These are phyloP conservation scores for Amphicarpaea edgeworthii DNA, from an alignment of 306 rosid genomes.

Conservation along the genomic window DNA sequence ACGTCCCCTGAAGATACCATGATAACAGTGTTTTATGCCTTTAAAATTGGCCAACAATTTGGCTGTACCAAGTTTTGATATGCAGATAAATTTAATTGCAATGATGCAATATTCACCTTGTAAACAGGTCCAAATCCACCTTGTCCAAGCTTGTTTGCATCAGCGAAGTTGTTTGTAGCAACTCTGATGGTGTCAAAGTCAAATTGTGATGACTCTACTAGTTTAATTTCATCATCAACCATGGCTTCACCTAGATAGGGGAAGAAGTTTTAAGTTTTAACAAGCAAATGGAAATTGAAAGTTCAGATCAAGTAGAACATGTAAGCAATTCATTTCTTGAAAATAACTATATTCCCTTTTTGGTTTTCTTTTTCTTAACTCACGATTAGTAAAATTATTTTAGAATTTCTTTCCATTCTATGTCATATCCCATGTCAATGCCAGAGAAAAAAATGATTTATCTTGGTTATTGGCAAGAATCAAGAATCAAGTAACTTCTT, in stretches of 20 bases:
- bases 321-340: neutral
- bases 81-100: neutral
- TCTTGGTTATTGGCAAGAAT: too few species aligned
- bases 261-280: neutral
- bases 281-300: neutral
- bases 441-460: neutral
- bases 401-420: neutral
- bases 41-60: neutral
- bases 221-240: conserved; percentile 22
- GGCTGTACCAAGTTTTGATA: neutral
- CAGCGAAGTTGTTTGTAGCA: conserved; percentile 55
- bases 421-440: neutral
- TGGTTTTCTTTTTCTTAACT: neutral
- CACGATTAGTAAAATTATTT: neutral
- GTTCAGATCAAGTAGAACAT: neutral
- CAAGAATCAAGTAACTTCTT: too few species aligned
- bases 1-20: conserved; percentile 46
- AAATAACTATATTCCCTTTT: neutral
- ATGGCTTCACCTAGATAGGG: neutral
- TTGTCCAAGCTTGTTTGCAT: conserved; percentile 62
- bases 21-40: neutral
- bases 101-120: conserved; percentile 49
- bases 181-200: conserved; percentile 47
- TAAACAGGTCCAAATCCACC: conserved; percentile 73
- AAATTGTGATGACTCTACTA: conserved; percentile 39